Evolutionary conservation across 805 yeast genomes (phyloP), one percentile per base, ranked within the genome.

Genomic region (Zygoascus flipseniorum): DNA sequence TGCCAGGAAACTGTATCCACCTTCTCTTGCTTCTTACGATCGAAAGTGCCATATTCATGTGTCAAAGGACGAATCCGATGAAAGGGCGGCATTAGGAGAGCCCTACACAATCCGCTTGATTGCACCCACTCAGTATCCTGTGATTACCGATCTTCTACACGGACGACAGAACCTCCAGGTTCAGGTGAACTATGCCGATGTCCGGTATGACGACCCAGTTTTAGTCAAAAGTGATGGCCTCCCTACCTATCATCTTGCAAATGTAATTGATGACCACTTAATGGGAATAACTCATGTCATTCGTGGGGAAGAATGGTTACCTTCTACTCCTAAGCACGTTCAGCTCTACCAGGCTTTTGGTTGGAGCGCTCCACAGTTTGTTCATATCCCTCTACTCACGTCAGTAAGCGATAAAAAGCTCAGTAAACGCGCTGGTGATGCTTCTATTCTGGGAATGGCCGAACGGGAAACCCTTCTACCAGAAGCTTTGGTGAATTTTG

Each of bases 281-380:
- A 93, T 93, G 99, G 68, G 81, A 47, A 86, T 93, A 45, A 86
- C 97, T 0, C 97, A 93, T 68, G 99, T 93, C 8, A 82, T 93
- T 5, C 76, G 99, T 60, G 99, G 99, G 35, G 99, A 93, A 64
- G 99, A 93, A 67, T 93, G 99, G 99, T 71, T 93, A 10, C 86
- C 96, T 1, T 88, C 98, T 0, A 93, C 99, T 0, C 96, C 97
- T 1, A 92, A 90, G 62, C 99, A 93, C 63, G 76, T 89, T 47
- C 92, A 96, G 0, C 67, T 93, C 50, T 95, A 93, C 65, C 61
- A 76, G 16, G 95, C 97, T 0, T 84, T 92, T 65, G 88, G 86
- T 0, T 92, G 97, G 97, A 58, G 63, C 0, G 80, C 85, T 0
- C 99, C 99, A 0, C 63, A 75, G 18, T 93, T 81, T 65, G 76